Base-by-base conservation (phyloP, 2,329 filamentous ascomycete genomes). In the Hymenoscyphus fraxineus region DNA sequence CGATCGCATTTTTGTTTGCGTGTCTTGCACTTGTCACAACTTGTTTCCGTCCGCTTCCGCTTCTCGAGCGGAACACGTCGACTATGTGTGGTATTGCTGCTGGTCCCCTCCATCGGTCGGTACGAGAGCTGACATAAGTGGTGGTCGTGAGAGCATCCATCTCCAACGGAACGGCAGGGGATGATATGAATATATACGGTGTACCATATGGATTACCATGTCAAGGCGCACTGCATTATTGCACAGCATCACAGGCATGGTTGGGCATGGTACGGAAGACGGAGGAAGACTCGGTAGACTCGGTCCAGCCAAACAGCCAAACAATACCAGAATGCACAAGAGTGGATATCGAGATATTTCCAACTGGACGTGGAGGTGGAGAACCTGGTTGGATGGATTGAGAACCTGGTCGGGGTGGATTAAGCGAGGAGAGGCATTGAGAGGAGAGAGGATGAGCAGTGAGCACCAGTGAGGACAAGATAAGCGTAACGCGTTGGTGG, bases 1-100 rank as follows among this genome's bases (percentile, higher is more conserved):
- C 76, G 76, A 63, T 77, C 72, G 71, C 79, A 81, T 70, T 80
- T 80, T 65, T 80, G 79, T 70, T 80, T 80, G 57, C 79, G 73
- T 64, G 76, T 77, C 73, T 80, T 80, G 75, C 79, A 80, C 65
- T 79, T 78, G 72, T 81, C 79, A 72, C 79, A 81, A 61, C 74
- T 77, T 16, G 62, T 67, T 67, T 80, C 79, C 60, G 79, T 79
- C 31, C 79, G 74, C 67, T 80, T 79, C 55, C 79, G 75, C 69
- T 79, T 78, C 63, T 80, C 78, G 57, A 77, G 73, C 6, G 79
- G 79, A 13, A 80, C 78, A 64, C 76, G 71, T 64, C 73, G 71
- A 62, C 70, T 73, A 44, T 51, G 51, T 19, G 15, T 19, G 41
- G n/a, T 19, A 16, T 7, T 47, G 44, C n/a, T 47, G 44, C 44